A percentile compares a stretch with the other conserved stretches of the same genome.
phyloP scores from a whole-genome alignment of 257 asterid species.

The Capsicum chinense region DNA sequence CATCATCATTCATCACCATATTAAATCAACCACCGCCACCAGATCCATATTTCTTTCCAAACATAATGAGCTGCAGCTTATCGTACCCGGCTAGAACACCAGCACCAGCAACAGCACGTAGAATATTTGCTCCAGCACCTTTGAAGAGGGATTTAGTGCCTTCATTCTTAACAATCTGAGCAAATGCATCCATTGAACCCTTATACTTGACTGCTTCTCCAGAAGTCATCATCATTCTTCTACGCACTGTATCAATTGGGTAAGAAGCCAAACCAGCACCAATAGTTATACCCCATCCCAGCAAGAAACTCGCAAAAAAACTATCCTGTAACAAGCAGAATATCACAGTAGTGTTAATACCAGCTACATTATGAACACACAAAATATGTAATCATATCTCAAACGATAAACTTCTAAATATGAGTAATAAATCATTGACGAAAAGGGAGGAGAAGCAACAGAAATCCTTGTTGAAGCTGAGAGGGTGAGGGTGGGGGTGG shows the following conservation, averaged over 20 bases:
- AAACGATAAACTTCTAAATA: neutral
- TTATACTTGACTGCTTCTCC: conserved; percentile 79
- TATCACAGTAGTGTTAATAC: conserved; percentile 16
- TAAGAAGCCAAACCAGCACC: conserved; percentile 81
- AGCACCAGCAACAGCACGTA: conserved; percentile 84
- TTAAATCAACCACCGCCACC: conserved; percentile 57
- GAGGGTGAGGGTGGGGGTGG: neutral
- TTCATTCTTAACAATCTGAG: conserved; percentile 67
- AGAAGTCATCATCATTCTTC: conserved; percentile 93
- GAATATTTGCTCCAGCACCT: conserved; percentile 83
- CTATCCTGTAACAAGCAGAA: conserved; percentile 56
- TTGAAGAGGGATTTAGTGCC: conserved; percentile 71
- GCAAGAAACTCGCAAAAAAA: conserved; percentile 77
- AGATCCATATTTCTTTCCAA: conserved; percentile 74
- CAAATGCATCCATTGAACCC: conserved; percentile 66
- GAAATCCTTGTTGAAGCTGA: neutral
- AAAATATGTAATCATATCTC: neutral
- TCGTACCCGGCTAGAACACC: conserved; percentile 83
- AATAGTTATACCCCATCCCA: conserved; percentile 80
- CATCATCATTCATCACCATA: conserved; percentile 43
- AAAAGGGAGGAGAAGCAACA: neutral
- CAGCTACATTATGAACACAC: neutral
- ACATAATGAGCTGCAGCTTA: conserved; percentile 64
- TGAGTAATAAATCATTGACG: neutral
- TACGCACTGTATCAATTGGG: conserved; percentile 77